Evolutionary conservation across 164 flowering plant species (phyloP).

Genomic region (Taxillus chinensis): DNA sequence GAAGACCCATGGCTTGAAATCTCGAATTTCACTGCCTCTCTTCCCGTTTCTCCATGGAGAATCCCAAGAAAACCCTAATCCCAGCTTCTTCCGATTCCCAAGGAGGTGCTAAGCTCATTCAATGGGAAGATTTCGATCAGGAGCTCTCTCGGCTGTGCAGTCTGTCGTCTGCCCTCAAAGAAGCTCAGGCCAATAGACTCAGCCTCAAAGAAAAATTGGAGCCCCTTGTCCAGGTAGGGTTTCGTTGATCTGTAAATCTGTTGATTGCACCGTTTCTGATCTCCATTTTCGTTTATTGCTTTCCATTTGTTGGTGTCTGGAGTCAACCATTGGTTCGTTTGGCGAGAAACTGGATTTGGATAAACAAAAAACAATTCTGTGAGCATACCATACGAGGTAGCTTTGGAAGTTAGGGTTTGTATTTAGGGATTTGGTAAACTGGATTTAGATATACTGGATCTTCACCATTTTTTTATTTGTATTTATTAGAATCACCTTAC

Average conservation of each 20-base stretch:
- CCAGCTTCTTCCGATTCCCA: constrained; percentile 12
- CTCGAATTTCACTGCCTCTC: background rate
- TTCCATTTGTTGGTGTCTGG: no score
- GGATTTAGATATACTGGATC: no score
- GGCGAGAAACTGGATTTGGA: no score
- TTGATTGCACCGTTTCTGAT: background rate
- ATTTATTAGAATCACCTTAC: no score
- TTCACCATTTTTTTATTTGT: no score
- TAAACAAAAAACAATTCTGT: no score
- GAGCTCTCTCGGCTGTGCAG: constrained; percentile 73
- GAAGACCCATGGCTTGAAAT: constrained; percentile 16
- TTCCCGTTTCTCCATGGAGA: constrained; percentile 18
- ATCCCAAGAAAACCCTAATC: constrained; percentile 8
- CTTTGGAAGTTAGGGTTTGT: no score
- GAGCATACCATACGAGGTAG: no score
- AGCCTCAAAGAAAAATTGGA: constrained; percentile 41
- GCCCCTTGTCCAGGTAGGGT: constrained; percentile 48
- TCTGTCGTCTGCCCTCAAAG: constrained; percentile 60
- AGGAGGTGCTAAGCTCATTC: constrained; percentile 27
- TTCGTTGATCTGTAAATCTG: background rate
- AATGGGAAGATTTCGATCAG: constrained; percentile 87
- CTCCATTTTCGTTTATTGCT: background rate
- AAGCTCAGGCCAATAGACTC: constrained; percentile 44
- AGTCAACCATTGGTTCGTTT: no score
- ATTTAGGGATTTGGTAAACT: no score